Evolutionary conservation across 1,139 yeast genomes (phyloP).

Genomic region (Kodamaea ohmeri): DNA sequence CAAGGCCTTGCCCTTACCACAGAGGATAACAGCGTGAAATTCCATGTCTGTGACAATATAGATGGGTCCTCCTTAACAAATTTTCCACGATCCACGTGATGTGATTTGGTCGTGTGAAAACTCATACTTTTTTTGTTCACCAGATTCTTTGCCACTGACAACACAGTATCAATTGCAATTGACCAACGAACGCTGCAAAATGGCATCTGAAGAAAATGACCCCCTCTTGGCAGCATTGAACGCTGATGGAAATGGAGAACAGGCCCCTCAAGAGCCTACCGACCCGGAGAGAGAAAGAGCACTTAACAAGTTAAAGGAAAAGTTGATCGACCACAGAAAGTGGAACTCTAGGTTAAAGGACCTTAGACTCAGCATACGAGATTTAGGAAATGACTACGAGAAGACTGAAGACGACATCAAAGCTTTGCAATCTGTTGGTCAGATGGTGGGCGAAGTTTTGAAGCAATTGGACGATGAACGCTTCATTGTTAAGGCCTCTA

Average conservation of each 20-base stretch:
- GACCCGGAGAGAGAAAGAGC: constrained; percentile 83
- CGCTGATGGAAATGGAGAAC: constrained; percentile 30
- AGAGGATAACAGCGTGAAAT: constrained; percentile 84
- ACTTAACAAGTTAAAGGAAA: constrained; percentile 74
- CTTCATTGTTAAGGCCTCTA: constrained; percentile 93
- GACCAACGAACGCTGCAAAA: constrained; percentile 1
- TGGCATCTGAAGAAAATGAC: constrained; percentile 63
- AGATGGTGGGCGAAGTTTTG: constrained; percentile 94
- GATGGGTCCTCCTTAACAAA: constrained; percentile 2
- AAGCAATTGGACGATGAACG: constrained; percentile 94
- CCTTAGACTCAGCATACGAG: constrained; percentile 79
- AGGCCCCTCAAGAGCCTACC: constrained; percentile 28
- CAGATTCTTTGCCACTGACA: constrained; percentile 12
- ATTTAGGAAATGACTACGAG: constrained; percentile 77
- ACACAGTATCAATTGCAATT: constrained; percentile 5
- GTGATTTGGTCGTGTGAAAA: constrained; percentile 5
- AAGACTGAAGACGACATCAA: constrained; percentile 96
- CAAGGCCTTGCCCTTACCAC: constrained; percentile 78
- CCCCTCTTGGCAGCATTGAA: constrained; percentile 72
- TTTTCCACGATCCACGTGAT: constrained; percentile 7
- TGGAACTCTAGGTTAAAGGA: constrained; percentile 93
- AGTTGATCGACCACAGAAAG: constrained; percentile 87
- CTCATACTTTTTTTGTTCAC: constrained; percentile 6
- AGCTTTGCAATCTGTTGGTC: constrained; percentile 97
- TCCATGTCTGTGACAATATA: constrained; percentile 52